Conservation (phyloP, 192 early-diverging fungal species). For the Podila minutissima region DNA sequence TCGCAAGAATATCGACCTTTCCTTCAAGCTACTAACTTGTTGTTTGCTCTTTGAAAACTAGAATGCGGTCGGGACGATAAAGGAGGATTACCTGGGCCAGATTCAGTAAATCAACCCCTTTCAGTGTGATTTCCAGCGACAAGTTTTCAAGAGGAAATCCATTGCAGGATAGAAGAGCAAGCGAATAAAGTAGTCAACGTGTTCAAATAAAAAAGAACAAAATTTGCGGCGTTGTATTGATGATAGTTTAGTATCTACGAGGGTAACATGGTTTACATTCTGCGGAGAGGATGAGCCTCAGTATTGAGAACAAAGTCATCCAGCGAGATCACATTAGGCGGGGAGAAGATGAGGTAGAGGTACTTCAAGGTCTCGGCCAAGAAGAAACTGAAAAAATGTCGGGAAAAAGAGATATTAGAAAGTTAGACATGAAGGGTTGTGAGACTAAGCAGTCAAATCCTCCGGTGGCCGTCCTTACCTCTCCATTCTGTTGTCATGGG, state of each 20-base stretch:
- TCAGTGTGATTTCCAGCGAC: not conserved
- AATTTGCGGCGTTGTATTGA: not conserved
- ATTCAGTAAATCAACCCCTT: slow-evolving; percentile 56
- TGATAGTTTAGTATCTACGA: not conserved
- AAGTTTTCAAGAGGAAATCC: not conserved
- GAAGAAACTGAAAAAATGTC: slow-evolving; percentile 71
- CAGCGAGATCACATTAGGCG: slow-evolving; percentile 67
- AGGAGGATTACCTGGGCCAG: slow-evolving; percentile 95
- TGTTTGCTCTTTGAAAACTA: slow-evolving; percentile 27
- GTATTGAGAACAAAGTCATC: slow-evolving; percentile 94
- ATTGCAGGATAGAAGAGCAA: not conserved
- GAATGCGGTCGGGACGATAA: slow-evolving; percentile 97
- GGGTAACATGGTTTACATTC: slow-evolving; percentile 25
- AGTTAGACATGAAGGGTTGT: no score
- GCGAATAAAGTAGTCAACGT: not conserved
- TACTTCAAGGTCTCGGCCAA: slow-evolving; percentile 97
- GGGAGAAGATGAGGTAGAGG: slow-evolving; percentile 87
- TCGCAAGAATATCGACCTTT: not conserved
- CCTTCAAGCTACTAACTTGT: slow-evolving; percentile 1
- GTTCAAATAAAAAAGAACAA: not conserved
- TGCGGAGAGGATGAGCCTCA: slow-evolving; percentile 88
- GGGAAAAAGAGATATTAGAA: no score
- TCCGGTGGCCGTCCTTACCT: slow-evolving; percentile 41
- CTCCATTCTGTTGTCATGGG: slow-evolving; percentile 61
- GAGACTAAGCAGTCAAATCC: no score